Base-by-base conservation (phyloP, 805 yeast species). In the Kodamaea kaohsiungensis region DNA sequence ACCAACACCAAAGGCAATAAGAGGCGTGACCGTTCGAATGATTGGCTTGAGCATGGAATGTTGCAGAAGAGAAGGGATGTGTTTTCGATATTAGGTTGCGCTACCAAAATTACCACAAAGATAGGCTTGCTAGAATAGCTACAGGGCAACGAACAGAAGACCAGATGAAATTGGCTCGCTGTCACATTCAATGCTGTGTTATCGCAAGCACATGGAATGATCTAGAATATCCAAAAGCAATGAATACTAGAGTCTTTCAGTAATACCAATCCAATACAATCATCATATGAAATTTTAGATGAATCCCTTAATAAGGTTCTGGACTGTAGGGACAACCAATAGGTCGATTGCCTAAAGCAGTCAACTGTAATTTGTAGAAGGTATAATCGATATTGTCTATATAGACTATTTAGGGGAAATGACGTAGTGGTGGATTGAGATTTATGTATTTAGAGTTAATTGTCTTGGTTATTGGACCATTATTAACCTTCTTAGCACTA, bases 1-100 rank as follows among this genome's bases (percentile, higher is more conserved):
- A 7, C 75, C 76, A 5, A 59, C 55, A 0, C 68, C 70, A 40
- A 73, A 68, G 2, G 75, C 75, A 10, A 63, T 56, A 7, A 71
- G 37, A 1, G 77, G 76, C 1, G 62, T 56, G 2, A 66, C 59
- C 17, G 61, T 51, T 54, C 75, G 60, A 2, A 66, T 64, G 16
- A 72, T 37, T 17, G 65, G 55, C 55, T 62, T 67, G 47, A 72
- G 60, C 76, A 71, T 69, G n/a, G 45, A 22, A 22, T 9, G 15
- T 22, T 22, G 25, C 25, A 4, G 6, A 22, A 22, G 38, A 46
- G 13, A 30, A 30, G 35, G 35, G 35, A 30, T 30, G 35, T 30
- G 35, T 30, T 30, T 30, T 30, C 35, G 35, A 30, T 30, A 30
- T 30, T 30, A 8, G 35, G 13, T 30, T 30, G 35, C 35, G 35